Percentiles rank a stretch among this genome's conserved stretches.
These are phyloP conservation scores for Torulaspora delbrueckii DNA, from an alignment of 805 yeast genomes.

Conservation along the genomic window DNA sequence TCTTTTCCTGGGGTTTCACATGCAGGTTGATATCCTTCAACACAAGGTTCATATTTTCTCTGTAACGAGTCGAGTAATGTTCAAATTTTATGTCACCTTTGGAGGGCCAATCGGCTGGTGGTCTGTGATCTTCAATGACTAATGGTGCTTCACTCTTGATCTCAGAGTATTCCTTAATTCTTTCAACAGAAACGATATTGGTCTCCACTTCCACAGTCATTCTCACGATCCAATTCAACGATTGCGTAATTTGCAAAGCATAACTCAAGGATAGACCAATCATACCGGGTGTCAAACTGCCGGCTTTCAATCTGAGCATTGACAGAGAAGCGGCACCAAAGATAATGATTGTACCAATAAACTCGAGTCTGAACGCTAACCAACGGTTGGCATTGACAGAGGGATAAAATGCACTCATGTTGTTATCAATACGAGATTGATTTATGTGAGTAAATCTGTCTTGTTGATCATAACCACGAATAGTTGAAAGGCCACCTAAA, in stretches of 20 bases:
- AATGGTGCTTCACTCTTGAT: conserved; percentile 82
- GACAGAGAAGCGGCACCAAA: conserved; percentile 80
- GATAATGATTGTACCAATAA: conserved; percentile 84
- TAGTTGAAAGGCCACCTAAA: conserved; percentile 66
- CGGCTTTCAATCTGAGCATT: conserved; percentile 61
- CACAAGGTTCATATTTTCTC: conserved; percentile 75
- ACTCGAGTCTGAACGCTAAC: conserved; percentile 92
- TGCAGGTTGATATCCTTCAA: conserved; percentile 60
- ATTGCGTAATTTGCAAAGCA: conserved; percentile 87
- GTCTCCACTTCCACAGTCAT: conserved; percentile 99
- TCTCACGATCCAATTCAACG: conserved; percentile 95
- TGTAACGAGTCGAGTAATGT: conserved; percentile 76
- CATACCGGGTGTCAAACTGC: conserved; percentile 77
- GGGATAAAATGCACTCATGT: conserved; percentile 90
- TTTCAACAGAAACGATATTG: conserved; percentile 92
- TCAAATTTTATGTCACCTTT: conserved; percentile 62
- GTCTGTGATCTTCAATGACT: conserved; percentile 58
- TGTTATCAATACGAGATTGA: conserved; percentile 69
- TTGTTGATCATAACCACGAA: conserved; percentile 68
- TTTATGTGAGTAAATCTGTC: conserved; percentile 60
- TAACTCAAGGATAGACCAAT: conserved; percentile 93
- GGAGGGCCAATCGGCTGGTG: conserved; percentile 68
- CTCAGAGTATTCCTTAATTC: conserved; percentile 82
- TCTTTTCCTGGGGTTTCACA: conserved; percentile 71
- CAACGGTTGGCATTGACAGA: conserved; percentile 91